Evolutionary conservation across 2,329 filamentous ascomycete genomes (phyloP).

Genomic region (Dactylellina leptospora): DNA sequence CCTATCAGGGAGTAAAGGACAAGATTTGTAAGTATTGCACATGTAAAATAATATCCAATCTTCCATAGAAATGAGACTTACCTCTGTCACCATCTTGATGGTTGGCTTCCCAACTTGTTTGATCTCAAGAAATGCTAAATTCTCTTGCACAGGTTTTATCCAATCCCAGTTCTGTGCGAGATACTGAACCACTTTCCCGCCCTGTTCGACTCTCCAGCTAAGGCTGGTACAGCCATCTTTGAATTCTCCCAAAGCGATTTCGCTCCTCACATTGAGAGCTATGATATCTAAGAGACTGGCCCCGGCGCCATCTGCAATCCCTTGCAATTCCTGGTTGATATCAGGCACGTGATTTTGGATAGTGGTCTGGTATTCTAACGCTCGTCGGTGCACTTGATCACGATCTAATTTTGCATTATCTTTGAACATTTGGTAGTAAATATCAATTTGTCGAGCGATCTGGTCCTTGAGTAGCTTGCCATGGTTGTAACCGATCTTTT

Average conservation of each 20-base stretch:
- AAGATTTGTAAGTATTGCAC: background rate
- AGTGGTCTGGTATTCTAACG: slow-evolving; percentile 63
- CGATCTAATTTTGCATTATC: slow-evolving; percentile 17
- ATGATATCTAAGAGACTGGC: slow-evolving; percentile 66
- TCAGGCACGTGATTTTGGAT: slow-evolving; percentile 61
- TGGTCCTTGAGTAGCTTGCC: slow-evolving; percentile 17
- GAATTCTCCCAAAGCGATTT: slow-evolving; percentile 69
- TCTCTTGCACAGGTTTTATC: slow-evolving; percentile 64
- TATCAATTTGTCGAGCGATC: slow-evolving; percentile 30
- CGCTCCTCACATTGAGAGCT: slow-evolving; percentile 68
- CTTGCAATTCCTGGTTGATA: slow-evolving; percentile 64
- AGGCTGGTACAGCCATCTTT: slow-evolving; percentile 69
- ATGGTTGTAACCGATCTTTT: slow-evolving; percentile 38
- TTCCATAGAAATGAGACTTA: slow-evolving; percentile 13
- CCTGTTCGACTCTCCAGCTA: slow-evolving; percentile 60
- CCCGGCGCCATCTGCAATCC: slow-evolving; percentile 66
- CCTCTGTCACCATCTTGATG: slow-evolving; percentile 69
- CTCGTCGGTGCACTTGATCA: slow-evolving; percentile 55
- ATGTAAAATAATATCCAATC: background rate
- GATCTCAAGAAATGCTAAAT: slow-evolving; percentile 65
- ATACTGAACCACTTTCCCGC: slow-evolving; percentile 57
- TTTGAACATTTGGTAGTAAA: slow-evolving; percentile 32
- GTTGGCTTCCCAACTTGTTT: slow-evolving; percentile 62
- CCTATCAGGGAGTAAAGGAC: slow-evolving; percentile 44
- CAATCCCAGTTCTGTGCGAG: slow-evolving; percentile 72